These are phyloP conservation scores for Pugionium cornutum DNA, from an alignment of 345 rosid species.

Conservation along the genomic window DNA sequence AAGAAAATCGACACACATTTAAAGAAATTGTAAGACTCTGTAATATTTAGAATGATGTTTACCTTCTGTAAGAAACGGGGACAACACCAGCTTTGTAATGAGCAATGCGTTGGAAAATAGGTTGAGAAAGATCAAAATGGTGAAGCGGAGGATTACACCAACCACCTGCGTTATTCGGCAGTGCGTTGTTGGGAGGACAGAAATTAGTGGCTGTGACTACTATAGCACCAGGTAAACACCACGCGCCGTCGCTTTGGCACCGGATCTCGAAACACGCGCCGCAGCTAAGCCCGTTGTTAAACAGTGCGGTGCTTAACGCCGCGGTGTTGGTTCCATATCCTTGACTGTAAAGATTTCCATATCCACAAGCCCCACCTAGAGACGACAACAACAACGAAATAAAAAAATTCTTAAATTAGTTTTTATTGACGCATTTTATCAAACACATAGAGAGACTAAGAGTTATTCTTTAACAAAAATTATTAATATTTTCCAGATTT, in stretches of 20 bases:
- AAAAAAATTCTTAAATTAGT: background rate
- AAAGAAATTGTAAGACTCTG: background rate
- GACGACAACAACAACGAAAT: background rate
- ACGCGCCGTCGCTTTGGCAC: conserved; percentile 54
- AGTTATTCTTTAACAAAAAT: background rate
- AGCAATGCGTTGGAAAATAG: conserved; percentile 59
- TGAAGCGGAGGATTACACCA: conserved; percentile 69
- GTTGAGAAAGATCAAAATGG: conserved; percentile 70
- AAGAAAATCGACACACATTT: no score
- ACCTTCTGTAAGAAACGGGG: conserved; percentile 66
- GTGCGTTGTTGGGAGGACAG: conserved; percentile 52
- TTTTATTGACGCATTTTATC: background rate
- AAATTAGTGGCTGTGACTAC: conserved; percentile 47
- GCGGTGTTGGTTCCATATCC: conserved; percentile 70
- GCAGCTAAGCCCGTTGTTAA: conserved; percentile 61
- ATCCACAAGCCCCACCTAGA: conserved; percentile 74
- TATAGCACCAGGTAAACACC: conserved; percentile 56
- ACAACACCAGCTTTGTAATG: conserved; percentile 61
- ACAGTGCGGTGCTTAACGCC: conserved; percentile 61
- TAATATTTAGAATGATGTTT: background rate
- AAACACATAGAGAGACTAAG: background rate
- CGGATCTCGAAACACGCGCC: conserved; percentile 67
- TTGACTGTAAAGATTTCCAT: conserved; percentile 60
- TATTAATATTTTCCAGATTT: no score
- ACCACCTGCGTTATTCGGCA: conserved; percentile 56